Base-by-base conservation (phyloP, 2,329 filamentous ascomycete species). In the Didymella pinodella region DNA sequence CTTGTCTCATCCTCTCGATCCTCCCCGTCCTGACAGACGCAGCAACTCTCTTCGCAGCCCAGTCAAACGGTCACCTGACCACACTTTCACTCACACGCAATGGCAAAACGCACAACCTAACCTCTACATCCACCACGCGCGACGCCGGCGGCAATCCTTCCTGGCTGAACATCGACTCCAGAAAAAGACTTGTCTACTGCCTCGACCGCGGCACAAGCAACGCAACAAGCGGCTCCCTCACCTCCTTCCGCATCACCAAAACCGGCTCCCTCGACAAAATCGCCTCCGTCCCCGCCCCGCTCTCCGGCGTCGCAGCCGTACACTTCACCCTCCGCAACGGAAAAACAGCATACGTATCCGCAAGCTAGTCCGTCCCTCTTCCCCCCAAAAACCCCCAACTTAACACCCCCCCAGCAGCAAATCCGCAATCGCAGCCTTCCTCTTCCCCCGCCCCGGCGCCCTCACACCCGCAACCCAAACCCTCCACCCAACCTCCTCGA, bases 41-140 rank as follows among this genome's bases (percentile, higher is more conserved):
- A 59, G 56, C 56, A 7, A 54, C 22, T 20, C 60, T 65, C 51
- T 63, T 63, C 28, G 63, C 60, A 2, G 63, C 60, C 3, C 60
- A 65, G 31, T 65, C 63, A 18, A 59, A 57, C 25, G 60, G 63
- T 22, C 51, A 63, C 40, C 29, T 65, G 16, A 65, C 57, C 48
- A 61, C 63, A 3, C 57, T 65, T 4, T 25, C 48, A 26, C 51
- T 65, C 25, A 50, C 34, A 5, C 32, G 20, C 1, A 7, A 36
- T 28, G 57, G 46, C 6, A 31, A 36, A 3, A 46, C 53, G 7
- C 60, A 61, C 46, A 60, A 22, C 4, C 48, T 64, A 7, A 56
- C 59, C 14, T 41, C 62, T 29, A 54, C 53, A 14, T 64, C 59
- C 12, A 51, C 46, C 7, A 63, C 51, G 6, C 22, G 44, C 32